Percentiles rank a stretch among this genome's conserved stretches.
Evolutionary conservation across 23 red algal species (phyloP).

Genomic region (Gracilaria domingensis): DNA sequence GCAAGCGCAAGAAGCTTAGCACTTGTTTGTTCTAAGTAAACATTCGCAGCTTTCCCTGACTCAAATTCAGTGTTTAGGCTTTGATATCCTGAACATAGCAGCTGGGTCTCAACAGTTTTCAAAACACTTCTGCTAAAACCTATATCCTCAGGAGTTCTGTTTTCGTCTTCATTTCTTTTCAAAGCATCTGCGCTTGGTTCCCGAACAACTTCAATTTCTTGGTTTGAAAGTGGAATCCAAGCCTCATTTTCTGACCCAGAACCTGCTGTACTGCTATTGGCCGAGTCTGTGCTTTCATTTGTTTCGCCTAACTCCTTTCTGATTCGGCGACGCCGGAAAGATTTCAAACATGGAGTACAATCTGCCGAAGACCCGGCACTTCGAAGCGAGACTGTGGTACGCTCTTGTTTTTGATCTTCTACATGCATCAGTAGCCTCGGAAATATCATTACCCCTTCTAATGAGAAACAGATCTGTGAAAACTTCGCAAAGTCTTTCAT

Average conservation of each 20-base stretch:
- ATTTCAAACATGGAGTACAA: not conserved
- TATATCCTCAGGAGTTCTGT: not conserved
- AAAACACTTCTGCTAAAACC: not conserved
- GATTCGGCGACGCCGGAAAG: not conserved
- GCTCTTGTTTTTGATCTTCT: not conserved
- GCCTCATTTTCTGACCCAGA: not conserved
- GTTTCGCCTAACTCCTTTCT: not conserved
- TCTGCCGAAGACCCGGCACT: not conserved
- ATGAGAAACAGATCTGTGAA: not conserved
- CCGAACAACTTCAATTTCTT: no score
- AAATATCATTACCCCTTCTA: not conserved
- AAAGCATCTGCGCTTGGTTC: no score
- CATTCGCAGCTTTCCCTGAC: not conserved
- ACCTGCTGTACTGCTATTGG: not conserved
- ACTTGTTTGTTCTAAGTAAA: not conserved
- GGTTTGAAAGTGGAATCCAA: no score
- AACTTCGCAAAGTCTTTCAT: not conserved
- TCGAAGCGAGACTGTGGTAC: not conserved
- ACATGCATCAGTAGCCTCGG: not conserved
- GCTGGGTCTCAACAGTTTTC: not conserved
- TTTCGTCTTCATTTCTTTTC: not conserved
- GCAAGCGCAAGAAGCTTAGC: not conserved
- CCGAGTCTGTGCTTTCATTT: not conserved
- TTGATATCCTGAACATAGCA: not conserved
- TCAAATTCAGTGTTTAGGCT: not conserved